These are phyloP conservation scores for Bondarzewia mesenterica DNA, from an alignment of 1,284 basidiomycete species.

Conservation along the genomic window DNA sequence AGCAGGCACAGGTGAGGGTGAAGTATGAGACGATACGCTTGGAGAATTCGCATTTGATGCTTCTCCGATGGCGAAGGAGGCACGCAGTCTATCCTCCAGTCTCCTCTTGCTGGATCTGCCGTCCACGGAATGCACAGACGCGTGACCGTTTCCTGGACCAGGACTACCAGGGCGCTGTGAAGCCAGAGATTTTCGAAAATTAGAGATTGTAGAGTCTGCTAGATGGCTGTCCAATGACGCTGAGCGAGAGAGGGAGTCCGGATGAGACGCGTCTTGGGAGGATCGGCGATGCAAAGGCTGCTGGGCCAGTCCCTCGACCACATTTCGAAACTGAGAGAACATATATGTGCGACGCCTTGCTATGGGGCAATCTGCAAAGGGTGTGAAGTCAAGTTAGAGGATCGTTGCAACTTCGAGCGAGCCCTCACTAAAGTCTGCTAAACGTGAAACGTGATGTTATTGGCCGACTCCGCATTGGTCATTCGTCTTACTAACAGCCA, in stretches of 20 bases:
- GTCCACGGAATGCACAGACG: conserved; percentile 6
- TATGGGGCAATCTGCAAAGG: no score
- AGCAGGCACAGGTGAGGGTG: conserved; percentile 31
- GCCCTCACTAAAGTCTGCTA: no score
- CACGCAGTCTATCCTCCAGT: conserved; percentile 64
- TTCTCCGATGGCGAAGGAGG: conserved; percentile 50
- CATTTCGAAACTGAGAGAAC: conserved; percentile 59
- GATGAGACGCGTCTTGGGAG: conserved; percentile 24
- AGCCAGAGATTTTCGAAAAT: conserved; percentile 53
- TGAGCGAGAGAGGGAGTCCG: conserved; percentile 24
- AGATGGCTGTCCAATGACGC: conserved; percentile 27
- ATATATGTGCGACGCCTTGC: no score
- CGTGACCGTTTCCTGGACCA: conserved; percentile 8
- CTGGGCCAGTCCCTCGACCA: conserved; percentile 49
- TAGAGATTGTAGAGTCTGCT: conserved; percentile 51
- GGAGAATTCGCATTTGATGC: conserved; percentile 39
- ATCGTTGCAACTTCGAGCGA: no score
- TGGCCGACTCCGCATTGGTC: no score
- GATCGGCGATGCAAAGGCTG: conserved; percentile 22
- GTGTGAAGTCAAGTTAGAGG: no score
- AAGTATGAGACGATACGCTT: conserved; percentile 29
- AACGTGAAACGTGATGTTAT: no score
- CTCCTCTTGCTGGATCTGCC: conserved; percentile 23
- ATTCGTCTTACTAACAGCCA: no score
- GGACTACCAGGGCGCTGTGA: conserved; percentile 42